Percentiles rank a stretch among this genome's conserved stretches.
Evolutionary conservation across 2,329 filamentous ascomycete genomes (phyloP).

Genomic region (Ophiostoma perfectum): DNA sequence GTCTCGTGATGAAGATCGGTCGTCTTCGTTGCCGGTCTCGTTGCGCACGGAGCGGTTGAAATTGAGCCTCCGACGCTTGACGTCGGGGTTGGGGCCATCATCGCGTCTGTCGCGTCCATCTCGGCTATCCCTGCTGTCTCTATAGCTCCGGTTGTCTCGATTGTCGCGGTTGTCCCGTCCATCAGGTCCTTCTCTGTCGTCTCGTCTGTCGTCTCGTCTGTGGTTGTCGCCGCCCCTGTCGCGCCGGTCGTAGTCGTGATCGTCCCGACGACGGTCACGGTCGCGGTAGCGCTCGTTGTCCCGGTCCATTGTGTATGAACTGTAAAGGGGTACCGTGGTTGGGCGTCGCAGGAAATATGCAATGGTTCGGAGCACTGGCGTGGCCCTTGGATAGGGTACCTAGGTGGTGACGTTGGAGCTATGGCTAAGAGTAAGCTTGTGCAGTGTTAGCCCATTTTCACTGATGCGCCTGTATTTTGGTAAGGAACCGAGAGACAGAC

Average conservation of each 20-base stretch:
- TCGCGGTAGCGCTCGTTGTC: conserved; percentile 32
- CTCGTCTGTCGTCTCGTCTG: conserved; percentile 12
- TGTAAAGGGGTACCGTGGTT: neutral
- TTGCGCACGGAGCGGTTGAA: conserved; percentile 45
- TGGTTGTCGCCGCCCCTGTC: conserved; percentile 12
- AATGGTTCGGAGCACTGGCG: neutral
- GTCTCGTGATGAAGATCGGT: conserved; percentile 43
- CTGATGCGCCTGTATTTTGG: neutral
- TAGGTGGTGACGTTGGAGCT: conserved; percentile 4
- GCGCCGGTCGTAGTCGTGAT: conserved; percentile 16
- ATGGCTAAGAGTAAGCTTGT: neutral
- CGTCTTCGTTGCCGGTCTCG: conserved; percentile 55
- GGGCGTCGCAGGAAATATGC: neutral
- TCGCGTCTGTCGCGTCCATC: conserved; percentile 13
- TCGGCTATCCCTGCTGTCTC: neutral
- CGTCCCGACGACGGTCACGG: conserved; percentile 29
- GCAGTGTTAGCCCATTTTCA: conserved; percentile 2
- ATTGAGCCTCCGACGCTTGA: conserved; percentile 59
- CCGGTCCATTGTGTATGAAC: conserved; percentile 18
- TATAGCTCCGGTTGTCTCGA: conserved; percentile 1
- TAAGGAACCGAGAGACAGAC: neutral
- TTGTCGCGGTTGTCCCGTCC: neutral
- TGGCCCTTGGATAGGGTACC: no score
- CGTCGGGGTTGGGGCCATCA: conserved; percentile 35
- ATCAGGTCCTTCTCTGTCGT: neutral